Evolutionary conservation across 2,329 filamentous ascomycete genomes (phyloP).

Genomic region (Monosporascus cannonballus): DNA sequence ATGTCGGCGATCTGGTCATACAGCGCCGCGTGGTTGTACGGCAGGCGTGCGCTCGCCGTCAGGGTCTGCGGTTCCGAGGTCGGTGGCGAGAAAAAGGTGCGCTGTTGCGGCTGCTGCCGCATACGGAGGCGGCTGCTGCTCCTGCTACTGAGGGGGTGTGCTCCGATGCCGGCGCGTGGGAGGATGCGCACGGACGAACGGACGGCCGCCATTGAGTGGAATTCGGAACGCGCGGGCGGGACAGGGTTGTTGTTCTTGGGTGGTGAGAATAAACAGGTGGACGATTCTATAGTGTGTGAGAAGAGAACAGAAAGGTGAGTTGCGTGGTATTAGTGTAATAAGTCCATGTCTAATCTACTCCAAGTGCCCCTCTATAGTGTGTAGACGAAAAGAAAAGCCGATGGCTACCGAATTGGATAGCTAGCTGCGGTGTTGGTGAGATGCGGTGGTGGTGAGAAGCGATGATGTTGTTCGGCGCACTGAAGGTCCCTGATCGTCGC

Average conservation of each 20-base stretch:
- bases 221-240: background rate
- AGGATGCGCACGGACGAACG: background rate
- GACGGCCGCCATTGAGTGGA: background rate
- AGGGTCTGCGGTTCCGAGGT: constrained; percentile 49
- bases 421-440: background rate
- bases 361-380: background rate
- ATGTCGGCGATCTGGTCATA: constrained; percentile 88
- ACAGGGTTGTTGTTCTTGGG: no score
- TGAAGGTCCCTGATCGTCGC: background rate
- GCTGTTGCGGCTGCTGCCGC: background rate
- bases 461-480: background rate
- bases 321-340: background rate
- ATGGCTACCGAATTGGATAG: background rate
- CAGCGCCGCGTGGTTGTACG: constrained; percentile 63
- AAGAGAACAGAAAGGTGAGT: background rate
- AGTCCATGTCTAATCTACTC: background rate
- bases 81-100: background rate
- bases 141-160: no score
- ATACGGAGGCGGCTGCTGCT: background rate
- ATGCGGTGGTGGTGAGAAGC: background rate
- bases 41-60: constrained; percentile 67
- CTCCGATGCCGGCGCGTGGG: background rate
- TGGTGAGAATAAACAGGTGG: background rate
- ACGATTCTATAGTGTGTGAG: background rate
- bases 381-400: background rate